Evolutionary conservation across 495 filamentous ascomycete species (phyloP), one percentile per base, ranked within the genome.

Genomic region (Aspergillus nidulans): DNA sequence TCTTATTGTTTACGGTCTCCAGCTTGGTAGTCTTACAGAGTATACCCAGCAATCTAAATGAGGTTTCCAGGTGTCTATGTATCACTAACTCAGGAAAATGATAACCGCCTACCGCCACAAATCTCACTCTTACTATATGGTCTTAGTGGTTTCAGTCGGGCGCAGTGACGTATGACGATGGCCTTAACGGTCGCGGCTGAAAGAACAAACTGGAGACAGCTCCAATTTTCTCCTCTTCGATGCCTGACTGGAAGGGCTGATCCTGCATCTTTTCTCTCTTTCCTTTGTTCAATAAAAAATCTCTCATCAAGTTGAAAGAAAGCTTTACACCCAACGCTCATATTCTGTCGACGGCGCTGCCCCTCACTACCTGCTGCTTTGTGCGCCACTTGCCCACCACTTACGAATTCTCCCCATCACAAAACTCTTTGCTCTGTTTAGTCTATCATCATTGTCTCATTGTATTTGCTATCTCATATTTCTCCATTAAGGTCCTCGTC

Each of bases 151-250:
- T 54, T 54, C 50, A 47, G 42, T 46, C 25, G 26, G 51, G 41
- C 25, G 28, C 18, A 20, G 44, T 55, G 52, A 49, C 52, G 49
- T 52, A 51, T 52, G 49, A 40, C 48, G 12, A 30, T 44, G n/a
- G 12, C 18, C 6, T 38, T 36, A 55, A 42, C 52, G 52, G 44
- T 48, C 38, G 52, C 32, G 52, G 52, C 52, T 55, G 52, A 55
- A 55, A 43, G 43, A 26, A 55, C 42, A 45, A 25, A 53, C 30
- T 26, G 19, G 39, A 53, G 55, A 56, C 43, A 53, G 53, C 18
- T 42, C 16, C 18, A 21, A 56, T 47, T 50, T 53, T 45, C 41
- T 34, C 34, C 28, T 42, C 49, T 40, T 38, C 42, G 30, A 26
- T 45, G 42, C 44, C 25, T 30, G n/a, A 16, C 54, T 45, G 52